Base-by-base conservation (phyloP, 2,329 filamentous ascomycete species). In the Colletotrichum musicola region DNA sequence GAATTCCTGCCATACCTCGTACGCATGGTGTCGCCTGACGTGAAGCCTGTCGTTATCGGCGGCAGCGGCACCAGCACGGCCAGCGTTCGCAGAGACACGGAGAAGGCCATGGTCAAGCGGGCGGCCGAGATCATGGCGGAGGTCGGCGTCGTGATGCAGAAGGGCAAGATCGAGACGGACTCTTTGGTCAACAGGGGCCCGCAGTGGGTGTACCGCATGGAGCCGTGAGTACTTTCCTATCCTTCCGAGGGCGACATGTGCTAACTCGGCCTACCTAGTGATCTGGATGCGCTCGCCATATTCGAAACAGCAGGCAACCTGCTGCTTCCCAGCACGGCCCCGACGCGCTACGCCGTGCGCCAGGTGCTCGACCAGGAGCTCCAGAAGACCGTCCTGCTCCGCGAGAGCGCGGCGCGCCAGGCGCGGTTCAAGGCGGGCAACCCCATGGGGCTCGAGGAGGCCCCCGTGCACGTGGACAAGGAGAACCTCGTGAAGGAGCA, bases 301-400 rank as follows among this genome's bases (percentile, higher is more conserved):
- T 98, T 93, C 73, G 90, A 93, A 73, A 93, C 93, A 0, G 88
- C 86, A 7, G 81, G 85, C 2, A 82, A 88, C 4, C 81, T 85
- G 4, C 74, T 84, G 2, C 81, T 88, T 16, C 82, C 85, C 44
- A 87, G 88, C 2, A 87, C 89, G 10, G 90, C 89, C 1, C 94
- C 93, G 0, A 93, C 93, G 0, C 89, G 96, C n/a, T 99, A 94
- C 76, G 95, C 95, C 1, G 92, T 99, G 6, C 90, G 96, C 22
- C 95, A 98, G 78, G 95, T 98, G 9, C 86, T 99, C 1, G 94
- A 97, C 75, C 93, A 96, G 77, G 95, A 98, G 78, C 92, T 95
- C 74, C 89, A 89, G 69, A 93, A 92, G 75, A 91, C 93, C 55
- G 87, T 91, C 13, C 82, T 87, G 35, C 83, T 89, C 40, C 90